Evolutionary conservation across 768 basidiomycete species (phyloP).

Genomic region (Termitomyces heimii): DNA sequence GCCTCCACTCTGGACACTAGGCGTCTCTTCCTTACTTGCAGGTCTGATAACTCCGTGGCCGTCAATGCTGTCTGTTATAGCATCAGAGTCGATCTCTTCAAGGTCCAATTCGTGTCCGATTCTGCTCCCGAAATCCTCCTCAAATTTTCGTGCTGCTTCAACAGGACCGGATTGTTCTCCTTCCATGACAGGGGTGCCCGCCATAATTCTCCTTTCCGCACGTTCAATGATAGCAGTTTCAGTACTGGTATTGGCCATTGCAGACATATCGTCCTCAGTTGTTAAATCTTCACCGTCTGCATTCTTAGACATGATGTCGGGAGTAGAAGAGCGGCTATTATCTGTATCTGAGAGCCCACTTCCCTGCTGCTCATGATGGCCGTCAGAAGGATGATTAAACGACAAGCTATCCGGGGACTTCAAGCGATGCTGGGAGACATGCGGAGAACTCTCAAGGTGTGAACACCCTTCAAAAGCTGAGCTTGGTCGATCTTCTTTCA

Average conservation of each 20-base stretch:
- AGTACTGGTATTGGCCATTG: slow-evolving; percentile 36
- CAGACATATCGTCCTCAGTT: slow-evolving; percentile 32
- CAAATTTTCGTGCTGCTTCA: slow-evolving; percentile 19
- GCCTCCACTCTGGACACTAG: slow-evolving; percentile 21
- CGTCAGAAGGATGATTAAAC: background rate
- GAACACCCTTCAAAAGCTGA: background rate
- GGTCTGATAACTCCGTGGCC: background rate
- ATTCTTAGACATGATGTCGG: background rate
- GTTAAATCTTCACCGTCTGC: slow-evolving; percentile 7
- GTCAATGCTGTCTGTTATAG: background rate
- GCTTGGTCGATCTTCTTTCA: background rate
- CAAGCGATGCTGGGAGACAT: background rate
- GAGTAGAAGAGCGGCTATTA: slow-evolving; percentile 6
- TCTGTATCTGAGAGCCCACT: background rate
- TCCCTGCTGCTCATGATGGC: background rate
- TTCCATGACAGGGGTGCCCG: slow-evolving; percentile 11
- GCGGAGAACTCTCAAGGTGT: background rate
- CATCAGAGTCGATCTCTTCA: slow-evolving; percentile 7
- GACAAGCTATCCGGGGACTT: background rate
- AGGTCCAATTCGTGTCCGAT: slow-evolving; percentile 37
- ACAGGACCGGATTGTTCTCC: slow-evolving; percentile 28
- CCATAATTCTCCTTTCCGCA: slow-evolving; percentile 35
- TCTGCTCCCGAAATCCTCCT: slow-evolving; percentile 44
- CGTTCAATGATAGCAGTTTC: slow-evolving; percentile 46
- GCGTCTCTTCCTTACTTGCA: slow-evolving; percentile 6